phyloP scores from a whole-genome alignment of 2,329 filamentous ascomycete species.

The Penicillium sp. region DNA sequence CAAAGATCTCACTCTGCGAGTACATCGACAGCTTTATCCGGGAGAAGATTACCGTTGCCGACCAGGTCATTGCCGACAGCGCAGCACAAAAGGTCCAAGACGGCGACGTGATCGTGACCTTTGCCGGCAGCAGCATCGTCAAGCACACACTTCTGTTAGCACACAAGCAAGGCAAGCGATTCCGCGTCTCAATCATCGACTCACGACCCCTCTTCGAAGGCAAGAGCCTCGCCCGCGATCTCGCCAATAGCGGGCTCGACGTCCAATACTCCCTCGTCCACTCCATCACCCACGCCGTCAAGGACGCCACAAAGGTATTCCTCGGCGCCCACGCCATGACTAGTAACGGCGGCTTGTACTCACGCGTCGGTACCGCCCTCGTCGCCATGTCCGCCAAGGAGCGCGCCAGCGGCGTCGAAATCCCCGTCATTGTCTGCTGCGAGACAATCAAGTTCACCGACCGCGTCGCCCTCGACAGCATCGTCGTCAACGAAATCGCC shows the following conservation, averaged over 20 bases:
- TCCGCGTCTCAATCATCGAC: conserved; percentile 79
- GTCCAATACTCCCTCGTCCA: conserved; percentile 77
- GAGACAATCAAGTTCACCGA: conserved; percentile 94
- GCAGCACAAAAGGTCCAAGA: conserved; percentile 67
- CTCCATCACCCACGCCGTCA: conserved; percentile 65
- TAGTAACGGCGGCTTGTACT: conserved; percentile 85
- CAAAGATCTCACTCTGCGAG: conserved; percentile 67
- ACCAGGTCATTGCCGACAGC: conserved; percentile 71
- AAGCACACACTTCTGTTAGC: conserved; percentile 72
- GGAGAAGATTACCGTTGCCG: conserved; percentile 79
- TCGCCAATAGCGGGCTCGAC: conserved; percentile 61
- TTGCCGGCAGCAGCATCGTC: conserved; percentile 75
- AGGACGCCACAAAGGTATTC: conserved; percentile 63
- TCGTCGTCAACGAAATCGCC: conserved; percentile 88
- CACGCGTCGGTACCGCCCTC: conserved; percentile 74
- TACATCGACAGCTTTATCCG: conserved; percentile 83
- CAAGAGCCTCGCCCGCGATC: conserved; percentile 59
- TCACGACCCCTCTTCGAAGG: conserved; percentile 62
- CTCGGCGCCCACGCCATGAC: conserved; percentile 91
- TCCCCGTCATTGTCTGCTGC: conserved; percentile 80
- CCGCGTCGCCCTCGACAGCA: conserved; percentile 79
- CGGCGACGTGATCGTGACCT: conserved; percentile 77
- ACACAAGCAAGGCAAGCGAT: conserved; percentile 59
- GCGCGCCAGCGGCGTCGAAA: conserved; percentile 46
- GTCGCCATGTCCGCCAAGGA: conserved; percentile 75